Conservation (phyloP, 2,329 filamentous ascomycete species). For the Pseudophaeomoniella oleicola region DNA sequence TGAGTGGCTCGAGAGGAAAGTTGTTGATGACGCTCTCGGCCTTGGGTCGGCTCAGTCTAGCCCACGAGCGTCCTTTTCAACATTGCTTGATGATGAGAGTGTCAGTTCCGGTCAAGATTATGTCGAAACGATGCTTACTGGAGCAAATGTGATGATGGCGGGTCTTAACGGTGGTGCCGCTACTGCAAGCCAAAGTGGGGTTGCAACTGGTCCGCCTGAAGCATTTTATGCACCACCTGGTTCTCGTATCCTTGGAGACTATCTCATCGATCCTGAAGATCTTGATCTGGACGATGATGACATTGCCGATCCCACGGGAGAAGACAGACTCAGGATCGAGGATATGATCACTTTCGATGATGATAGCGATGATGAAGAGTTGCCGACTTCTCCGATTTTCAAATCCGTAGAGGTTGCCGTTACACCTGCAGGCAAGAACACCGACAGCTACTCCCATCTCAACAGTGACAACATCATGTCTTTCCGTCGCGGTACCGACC, state of each 20-base stretch:
- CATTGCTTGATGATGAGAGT: not conserved
- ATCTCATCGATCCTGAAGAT: not conserved
- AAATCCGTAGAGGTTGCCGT: not conserved
- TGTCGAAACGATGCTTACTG: not conserved
- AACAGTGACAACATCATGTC: slow-evolving; percentile 1
- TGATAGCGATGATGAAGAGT: not conserved
- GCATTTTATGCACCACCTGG: not conserved
- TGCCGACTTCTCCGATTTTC: not conserved
- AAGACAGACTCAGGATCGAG: slow-evolving; percentile 1
- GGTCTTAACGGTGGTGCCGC: not conserved
- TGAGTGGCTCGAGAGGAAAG: slow-evolving; percentile 1
- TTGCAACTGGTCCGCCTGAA: not conserved
- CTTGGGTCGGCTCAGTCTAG: not conserved
- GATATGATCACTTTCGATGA: slow-evolving; percentile 1
- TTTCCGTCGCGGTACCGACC: not conserved
- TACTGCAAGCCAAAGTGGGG: not conserved
- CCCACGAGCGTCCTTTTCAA: not conserved
- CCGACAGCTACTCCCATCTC: not conserved
- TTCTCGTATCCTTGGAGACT: not conserved
- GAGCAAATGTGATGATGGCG: not conserved
- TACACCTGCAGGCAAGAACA: not conserved
- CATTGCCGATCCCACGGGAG: slow-evolving; percentile 1
- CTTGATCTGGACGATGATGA: not conserved
- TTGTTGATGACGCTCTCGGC: not conserved
- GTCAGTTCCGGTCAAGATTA: not conserved